Percentiles rank a stretch among this genome's conserved stretches.
Conservation (phyloP, 2,329 filamentous ascomycete genomes). For the Stagonosporopsis vannaccii region DNA sequence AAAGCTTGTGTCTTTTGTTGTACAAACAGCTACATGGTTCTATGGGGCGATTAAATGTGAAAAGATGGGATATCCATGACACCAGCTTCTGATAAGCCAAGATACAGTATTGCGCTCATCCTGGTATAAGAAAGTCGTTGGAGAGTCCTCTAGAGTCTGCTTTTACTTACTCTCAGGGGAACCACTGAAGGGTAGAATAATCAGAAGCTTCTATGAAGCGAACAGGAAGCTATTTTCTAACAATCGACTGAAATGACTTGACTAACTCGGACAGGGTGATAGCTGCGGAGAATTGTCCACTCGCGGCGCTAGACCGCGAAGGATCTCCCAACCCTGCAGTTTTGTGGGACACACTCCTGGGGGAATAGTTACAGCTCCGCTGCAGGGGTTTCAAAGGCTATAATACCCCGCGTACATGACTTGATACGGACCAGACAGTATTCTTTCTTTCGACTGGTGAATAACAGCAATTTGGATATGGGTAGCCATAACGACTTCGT, state of each 20-base stretch:
- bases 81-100: no score
- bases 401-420: neutral
- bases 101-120: no score
- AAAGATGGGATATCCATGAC: no score
- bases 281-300: neutral
- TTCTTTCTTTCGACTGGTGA: neutral
- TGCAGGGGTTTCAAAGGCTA: neutral
- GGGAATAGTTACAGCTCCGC: neutral
- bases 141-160: no score
- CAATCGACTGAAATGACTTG: neutral
- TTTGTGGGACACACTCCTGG: neutral
- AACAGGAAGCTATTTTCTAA: neutral
- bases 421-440: neutral
- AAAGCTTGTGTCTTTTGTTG: neutral
- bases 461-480: neutral
- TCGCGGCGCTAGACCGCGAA: neutral
- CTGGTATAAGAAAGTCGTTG: no score
- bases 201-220: neutral
- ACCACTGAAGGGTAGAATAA: neutral
- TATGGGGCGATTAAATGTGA: neutral
- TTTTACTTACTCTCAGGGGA: no score
- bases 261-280: neutral
- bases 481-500: neutral
- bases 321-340: neutral
- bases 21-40: neutral